Base-by-base conservation (phyloP, 106 monocot species). In the Narthecium ossifragum region DNA sequence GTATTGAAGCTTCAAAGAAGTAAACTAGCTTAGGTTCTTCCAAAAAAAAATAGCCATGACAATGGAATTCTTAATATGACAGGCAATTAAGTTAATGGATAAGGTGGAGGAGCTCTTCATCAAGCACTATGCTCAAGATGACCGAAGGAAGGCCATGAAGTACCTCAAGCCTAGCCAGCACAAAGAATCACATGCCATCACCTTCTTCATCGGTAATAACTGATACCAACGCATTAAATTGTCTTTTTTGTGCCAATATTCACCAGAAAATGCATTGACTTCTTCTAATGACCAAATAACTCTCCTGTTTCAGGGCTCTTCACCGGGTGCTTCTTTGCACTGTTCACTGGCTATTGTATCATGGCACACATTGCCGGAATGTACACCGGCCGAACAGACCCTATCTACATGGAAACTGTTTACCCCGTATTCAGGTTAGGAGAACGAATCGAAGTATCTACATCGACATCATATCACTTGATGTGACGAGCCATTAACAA, bases 291-390 rank as follows among this genome's bases (percentile, higher is more conserved):
- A 37, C 30, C 17, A 13, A 5, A 22, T 13, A 21, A 37, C 30
- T 55, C 45, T 23, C 48, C 17, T 46, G 18, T 68, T n/a, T 37
- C 62, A 96, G 98, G 91, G 8, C 70, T 98, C n/a, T 82, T 98
- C 50, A 67, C 81, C 0, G 98, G 98, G 34, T 84, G 86, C 61
- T 98, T 98, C 80, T 64, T 91, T 4, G 87, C 87, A 0, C 60
- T 98, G 59, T 88, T 88, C 59, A 63, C 58, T 8, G 98, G 91
- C 36, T 98, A 91, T 28, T 91, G 91, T 60, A 87, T 91, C 36
- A 85, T 98, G 90, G 96, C 96, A 47, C 96, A 79, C 36, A 59
- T 96, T 52, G 80, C 80, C 6, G 90, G 98, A 8, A 87, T 87
- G 81, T 91, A 91, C 56, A 79, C 67, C 10, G 31, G 67, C 8